Evolutionary conservation across 352 stramenopile genomes (phyloP).

Genomic region (Phytophthora sp.): DNA sequence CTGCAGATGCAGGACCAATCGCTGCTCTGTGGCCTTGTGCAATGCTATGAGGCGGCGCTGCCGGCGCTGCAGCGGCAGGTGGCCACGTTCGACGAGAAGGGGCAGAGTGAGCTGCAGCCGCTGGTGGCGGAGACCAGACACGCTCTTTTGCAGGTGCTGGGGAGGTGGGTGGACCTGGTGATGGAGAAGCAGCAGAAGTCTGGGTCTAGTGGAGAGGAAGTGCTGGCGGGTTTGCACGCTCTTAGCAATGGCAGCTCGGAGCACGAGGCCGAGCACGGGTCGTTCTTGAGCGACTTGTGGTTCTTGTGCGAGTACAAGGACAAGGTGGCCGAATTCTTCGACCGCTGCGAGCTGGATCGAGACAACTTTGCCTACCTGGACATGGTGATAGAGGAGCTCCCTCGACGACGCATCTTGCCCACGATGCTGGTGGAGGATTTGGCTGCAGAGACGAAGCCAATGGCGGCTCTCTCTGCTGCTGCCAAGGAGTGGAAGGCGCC

Average conservation of each 20-base stretch:
- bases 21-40: conserved; percentile 52
- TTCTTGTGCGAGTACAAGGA: conserved; percentile 67
- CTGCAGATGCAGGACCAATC: conserved; percentile 32
- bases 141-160: conserved; percentile 44
- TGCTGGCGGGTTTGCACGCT: conserved; percentile 67
- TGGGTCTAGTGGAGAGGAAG: conserved; percentile 34
- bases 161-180: conserved; percentile 33
- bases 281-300: conserved; percentile 79
- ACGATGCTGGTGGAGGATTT: conserved; percentile 21
- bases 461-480: conserved; percentile 1
- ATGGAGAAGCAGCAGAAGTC: conserved; percentile 38
- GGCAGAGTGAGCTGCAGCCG: conserved; percentile 25
- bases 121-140: conserved; percentile 59
- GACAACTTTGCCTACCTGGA: conserved; percentile 77
- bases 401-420: conserved; percentile 43
- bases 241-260: conserved; percentile 63
- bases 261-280: conserved; percentile 60
- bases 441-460: conserved; percentile 18
- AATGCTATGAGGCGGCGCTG: conserved; percentile 68
- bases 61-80: conserved; percentile 53
- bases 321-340: conserved; percentile 61
- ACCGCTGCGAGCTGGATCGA: conserved; percentile 51
- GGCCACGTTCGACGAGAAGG: conserved; percentile 46
- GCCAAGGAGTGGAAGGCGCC: conserved; percentile 17
- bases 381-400: conserved; percentile 71